Evolutionary conservation across 148 eudicot species (phyloP).

Genomic region (Salicornia ramosissima): DNA sequence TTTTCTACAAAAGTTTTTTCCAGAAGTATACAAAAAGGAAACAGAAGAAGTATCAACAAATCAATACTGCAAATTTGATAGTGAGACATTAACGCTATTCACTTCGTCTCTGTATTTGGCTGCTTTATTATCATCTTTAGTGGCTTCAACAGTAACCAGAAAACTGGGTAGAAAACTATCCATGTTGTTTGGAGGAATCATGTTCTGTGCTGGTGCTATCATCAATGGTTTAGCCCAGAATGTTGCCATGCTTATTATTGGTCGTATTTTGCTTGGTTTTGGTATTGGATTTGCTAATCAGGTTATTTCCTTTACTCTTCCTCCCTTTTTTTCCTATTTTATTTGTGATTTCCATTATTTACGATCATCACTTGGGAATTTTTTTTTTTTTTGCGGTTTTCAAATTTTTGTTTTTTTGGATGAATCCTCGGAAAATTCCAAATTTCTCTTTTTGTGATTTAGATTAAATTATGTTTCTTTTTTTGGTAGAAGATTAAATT

Average conservation of each 20-base stretch:
- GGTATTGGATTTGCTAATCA: conserved; percentile 81
- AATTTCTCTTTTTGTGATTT: neutral
- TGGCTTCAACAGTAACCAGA: conserved; percentile 65
- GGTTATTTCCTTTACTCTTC: conserved; percentile 33
- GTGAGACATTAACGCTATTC: conserved; percentile 58
- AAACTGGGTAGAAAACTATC: conserved; percentile 61
- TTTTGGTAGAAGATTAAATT: neutral
- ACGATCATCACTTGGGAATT: neutral
- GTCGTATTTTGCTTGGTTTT: conserved; percentile 74
- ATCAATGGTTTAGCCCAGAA: conserved; percentile 51
- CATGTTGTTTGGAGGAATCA: conserved; percentile 63
- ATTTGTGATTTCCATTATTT: neutral
- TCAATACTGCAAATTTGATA: conserved; percentile 76
- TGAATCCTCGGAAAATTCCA: neutral
- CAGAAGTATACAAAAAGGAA: conserved; percentile 44
- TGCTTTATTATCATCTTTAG: conserved; percentile 56
- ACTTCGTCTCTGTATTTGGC: conserved; percentile 78
- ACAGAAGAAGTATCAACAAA: conserved; percentile 32
- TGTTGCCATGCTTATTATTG: conserved; percentile 67
- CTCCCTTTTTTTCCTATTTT: neutral
- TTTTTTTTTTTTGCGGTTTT: neutral
- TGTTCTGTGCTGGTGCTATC: conserved; percentile 59
- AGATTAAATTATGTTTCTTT: neutral
- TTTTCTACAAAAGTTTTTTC: conserved; percentile 61
- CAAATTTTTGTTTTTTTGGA: neutral